Base-by-base conservation (phyloP, 2,329 filamentous ascomycete species). In the Aspergillus transmontanensis region DNA sequence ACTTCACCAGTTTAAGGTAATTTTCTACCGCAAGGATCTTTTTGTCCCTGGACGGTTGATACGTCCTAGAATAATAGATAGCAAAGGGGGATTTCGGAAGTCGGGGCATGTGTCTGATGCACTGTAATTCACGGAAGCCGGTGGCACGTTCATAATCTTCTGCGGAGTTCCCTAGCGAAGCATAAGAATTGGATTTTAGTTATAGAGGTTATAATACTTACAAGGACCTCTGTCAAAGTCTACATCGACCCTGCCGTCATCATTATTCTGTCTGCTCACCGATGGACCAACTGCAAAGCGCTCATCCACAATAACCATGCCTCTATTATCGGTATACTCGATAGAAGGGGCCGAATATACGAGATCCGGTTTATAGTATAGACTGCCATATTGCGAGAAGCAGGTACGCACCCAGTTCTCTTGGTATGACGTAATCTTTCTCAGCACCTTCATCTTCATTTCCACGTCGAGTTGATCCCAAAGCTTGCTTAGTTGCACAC, bases 241-340 rank as follows among this genome's bases (percentile, higher is more conserved):
- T 3, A 68, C 10, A 0, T 36, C 28, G 4, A 54, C 66, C 64
- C 77, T 72, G 6, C 72, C 71, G 56, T 74, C 62, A 60, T 80
- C 74, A 34, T 71, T 62, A 60, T 57, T 73, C 50, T 74, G 67
- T 48, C 75, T 70, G 54, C 69, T 73, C 41, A 69, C 72, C 6
- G 73, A 71, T 6, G 74, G 79, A 10, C 79, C 80, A 57, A 82
- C 64, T 19, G 71, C 71, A 65, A 79, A 81, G 9, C 32, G 21
- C 4, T 19, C 3, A 14, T 60, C 55, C 43, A 59, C 32, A 23
- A 19, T 6, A 34, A 23, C 14, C 7, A 43, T 14, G 14, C 48
- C 19, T 14, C 57, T 28, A 26, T 28, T 23, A 41, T 41, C 7
- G 2, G 16, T 41, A n/a, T 41, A 41, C 11, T 41, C 2, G 2